Evolutionary conservation across 345 rosid species (phyloP).

Genomic region (Rhodomyrtus tomentosa): DNA sequence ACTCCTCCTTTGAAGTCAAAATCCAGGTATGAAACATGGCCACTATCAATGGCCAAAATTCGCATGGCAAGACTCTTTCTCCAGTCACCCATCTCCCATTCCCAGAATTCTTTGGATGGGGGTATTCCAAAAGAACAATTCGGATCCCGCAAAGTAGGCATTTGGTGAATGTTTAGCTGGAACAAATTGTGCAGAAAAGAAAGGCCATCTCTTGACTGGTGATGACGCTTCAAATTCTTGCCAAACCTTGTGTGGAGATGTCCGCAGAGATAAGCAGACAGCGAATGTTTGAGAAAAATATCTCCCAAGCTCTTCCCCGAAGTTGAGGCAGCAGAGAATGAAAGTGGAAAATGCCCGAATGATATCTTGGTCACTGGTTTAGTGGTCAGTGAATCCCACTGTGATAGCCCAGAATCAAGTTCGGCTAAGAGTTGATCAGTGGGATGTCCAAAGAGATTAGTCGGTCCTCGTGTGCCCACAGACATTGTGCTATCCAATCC

Average conservation of each 20-base stretch:
- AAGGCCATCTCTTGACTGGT: slow-evolving; percentile 23
- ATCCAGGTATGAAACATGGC: slow-evolving; percentile 77
- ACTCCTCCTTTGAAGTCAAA: slow-evolving; percentile 48
- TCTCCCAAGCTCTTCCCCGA: slow-evolving; percentile 61
- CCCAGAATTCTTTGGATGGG: slow-evolving; percentile 68
- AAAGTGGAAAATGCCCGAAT: slow-evolving; percentile 91
- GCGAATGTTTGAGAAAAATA: slow-evolving; percentile 71
- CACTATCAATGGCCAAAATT: slow-evolving; percentile 76
- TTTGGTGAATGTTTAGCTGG: slow-evolving; percentile 62
- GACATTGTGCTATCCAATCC: slow-evolving; percentile 79
- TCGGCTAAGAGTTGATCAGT: slow-evolving; percentile 56
- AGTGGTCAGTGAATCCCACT: slow-evolving; percentile 51
- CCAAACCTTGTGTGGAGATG: slow-evolving; percentile 88
- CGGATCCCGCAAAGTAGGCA: slow-evolving; percentile 14
- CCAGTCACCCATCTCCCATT: slow-evolving; percentile 99
- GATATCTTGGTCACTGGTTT: slow-evolving; percentile 66
- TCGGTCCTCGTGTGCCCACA: slow-evolving; percentile 86
- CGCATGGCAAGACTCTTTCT: slow-evolving; percentile 75
- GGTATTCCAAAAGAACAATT: slow-evolving; percentile 60
- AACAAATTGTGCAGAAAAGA: slow-evolving; percentile 34
- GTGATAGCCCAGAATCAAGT: slow-evolving; percentile 56
- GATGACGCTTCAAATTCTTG: slow-evolving; percentile 79
- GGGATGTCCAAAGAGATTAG: slow-evolving; percentile 93
- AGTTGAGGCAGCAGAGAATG: slow-evolving; percentile 56
- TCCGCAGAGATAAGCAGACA: slow-evolving; percentile 79